Conservation (phyloP, 805 yeast species). For the Lipomyces yamadae region DNA sequence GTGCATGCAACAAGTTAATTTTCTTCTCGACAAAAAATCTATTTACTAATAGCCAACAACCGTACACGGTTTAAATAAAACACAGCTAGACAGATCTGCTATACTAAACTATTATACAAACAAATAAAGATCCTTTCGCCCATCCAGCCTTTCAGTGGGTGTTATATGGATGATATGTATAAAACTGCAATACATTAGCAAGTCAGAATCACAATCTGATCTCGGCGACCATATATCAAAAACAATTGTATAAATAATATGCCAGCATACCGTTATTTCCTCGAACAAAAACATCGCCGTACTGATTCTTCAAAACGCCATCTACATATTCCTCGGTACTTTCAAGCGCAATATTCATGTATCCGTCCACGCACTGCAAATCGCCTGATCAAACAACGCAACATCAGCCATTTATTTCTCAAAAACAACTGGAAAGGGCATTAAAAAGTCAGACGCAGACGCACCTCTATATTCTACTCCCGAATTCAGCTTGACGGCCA, state of each 20-base stretch:
- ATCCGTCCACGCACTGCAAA: slow-evolving; percentile 91
- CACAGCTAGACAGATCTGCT: neutral
- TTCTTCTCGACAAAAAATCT: neutral
- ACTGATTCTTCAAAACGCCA: slow-evolving; percentile 56
- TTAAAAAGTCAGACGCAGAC: neutral
- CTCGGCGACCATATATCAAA: neutral
- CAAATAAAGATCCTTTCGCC: neutral
- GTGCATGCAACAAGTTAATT: neutral
- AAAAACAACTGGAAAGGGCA: neutral
- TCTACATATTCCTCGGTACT: slow-evolving; percentile 69
- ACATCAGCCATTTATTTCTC: neutral
- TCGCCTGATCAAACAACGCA: slow-evolving; percentile 45
- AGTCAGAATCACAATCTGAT: neutral
- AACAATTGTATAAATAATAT: neutral
- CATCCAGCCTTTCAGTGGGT: neutral
- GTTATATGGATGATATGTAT: slow-evolving; percentile 8
- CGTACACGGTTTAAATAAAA: neutral
- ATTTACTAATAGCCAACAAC: neutral
- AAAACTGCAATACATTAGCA: neutral
- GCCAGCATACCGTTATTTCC: slow-evolving; percentile 74
- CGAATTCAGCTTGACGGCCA: slow-evolving; percentile 80
- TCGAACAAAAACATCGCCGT: slow-evolving; percentile 82
- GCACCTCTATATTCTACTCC: slow-evolving; percentile 82
- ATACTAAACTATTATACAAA: neutral
- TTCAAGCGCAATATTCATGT: slow-evolving; percentile 90